Conservation (phyloP, 768 basidiomycete species). For the Tulasnella sp. region DNA sequence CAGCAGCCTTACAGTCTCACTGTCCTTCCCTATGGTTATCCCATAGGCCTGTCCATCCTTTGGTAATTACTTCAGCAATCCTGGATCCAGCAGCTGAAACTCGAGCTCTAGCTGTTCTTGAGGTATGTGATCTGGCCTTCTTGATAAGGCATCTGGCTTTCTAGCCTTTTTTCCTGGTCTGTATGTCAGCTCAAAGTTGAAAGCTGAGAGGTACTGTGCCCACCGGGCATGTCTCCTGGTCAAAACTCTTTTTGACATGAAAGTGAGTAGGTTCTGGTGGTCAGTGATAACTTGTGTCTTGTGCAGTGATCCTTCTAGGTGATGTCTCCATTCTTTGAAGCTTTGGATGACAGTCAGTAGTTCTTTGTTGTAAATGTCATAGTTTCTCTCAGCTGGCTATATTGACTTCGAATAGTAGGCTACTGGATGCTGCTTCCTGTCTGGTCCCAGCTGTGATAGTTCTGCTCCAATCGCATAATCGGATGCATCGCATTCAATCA, state of each 20-base stretch:
- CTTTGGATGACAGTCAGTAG: slow-evolving; percentile 22
- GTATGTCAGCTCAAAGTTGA: neutral
- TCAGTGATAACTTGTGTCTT: neutral
- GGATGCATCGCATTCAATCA: neutral
- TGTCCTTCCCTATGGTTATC: neutral
- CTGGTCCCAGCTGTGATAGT: neutral
- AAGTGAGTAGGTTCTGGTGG: neutral
- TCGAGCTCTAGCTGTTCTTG: neutral
- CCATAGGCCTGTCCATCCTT: neutral
- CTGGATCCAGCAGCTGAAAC: neutral
- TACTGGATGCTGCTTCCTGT: slow-evolving; percentile 10
- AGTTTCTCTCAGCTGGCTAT: slow-evolving; percentile 12
- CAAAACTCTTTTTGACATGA: neutral
- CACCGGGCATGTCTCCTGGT: neutral
- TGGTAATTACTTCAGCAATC: neutral
- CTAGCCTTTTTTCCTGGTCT: neutral
- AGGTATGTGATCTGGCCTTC: neutral
- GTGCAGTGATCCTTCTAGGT: neutral
- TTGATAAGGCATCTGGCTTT: neutral
- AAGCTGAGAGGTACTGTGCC: neutral
- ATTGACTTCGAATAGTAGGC: slow-evolving; percentile 10
- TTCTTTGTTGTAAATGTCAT: slow-evolving; percentile 26
- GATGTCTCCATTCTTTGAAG: slow-evolving; percentile 7
- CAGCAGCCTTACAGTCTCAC: neutral
- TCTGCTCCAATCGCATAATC: neutral